Percentiles rank a stretch among this genome's conserved stretches.
Evolutionary conservation across 495 filamentous ascomycete genomes (phyloP).

Genomic region (Cenococcum geophilum): DNA sequence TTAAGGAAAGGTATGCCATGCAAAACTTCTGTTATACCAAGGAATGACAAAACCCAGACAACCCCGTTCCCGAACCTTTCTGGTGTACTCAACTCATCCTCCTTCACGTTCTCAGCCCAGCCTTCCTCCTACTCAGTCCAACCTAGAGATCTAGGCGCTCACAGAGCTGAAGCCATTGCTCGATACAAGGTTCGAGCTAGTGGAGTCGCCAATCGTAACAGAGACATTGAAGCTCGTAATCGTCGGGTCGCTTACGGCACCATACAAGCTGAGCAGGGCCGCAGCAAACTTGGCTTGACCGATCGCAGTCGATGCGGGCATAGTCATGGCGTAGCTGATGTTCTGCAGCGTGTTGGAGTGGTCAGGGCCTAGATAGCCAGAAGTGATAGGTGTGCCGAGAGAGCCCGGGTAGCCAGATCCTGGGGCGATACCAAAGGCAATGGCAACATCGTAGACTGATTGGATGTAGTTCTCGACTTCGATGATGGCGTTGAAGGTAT

Average conservation of each 20-base stretch:
- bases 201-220: conserved; percentile 7
- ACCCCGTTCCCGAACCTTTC: too few relatives aligned
- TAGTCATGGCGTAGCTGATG: conserved; percentile 9
- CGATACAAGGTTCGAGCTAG: conserved; percentile 2
- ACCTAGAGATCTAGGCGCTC: background rate
- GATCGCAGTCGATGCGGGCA: background rate
- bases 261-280: conserved; percentile 17
- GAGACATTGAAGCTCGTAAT: conserved; percentile 11
- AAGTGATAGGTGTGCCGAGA: conserved; percentile 14
- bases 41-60: too few relatives aligned
- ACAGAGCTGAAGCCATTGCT: conserved; percentile 3
- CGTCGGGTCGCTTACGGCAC: conserved; percentile 2
- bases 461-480: conserved; percentile 30
- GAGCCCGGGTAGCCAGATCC: background rate
- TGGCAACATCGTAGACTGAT: conserved; percentile 24
- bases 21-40: too few relatives aligned
- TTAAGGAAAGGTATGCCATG: too few relatives aligned
- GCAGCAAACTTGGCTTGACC: background rate
- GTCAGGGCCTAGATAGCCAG: conserved; percentile 17
- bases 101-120: too few relatives aligned
- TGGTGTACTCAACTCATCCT: too few relatives aligned
- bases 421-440: conserved; percentile 20
- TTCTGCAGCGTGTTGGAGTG: conserved; percentile 23
- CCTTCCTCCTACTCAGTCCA: too few relatives aligned
- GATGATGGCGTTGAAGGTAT: conserved; percentile 18